Percentiles rank a stretch among this genome's conserved stretches.
Evolutionary conservation across 352 stramenopile species (phyloP).

Genomic region (Globisporangium yorkense): DNA sequence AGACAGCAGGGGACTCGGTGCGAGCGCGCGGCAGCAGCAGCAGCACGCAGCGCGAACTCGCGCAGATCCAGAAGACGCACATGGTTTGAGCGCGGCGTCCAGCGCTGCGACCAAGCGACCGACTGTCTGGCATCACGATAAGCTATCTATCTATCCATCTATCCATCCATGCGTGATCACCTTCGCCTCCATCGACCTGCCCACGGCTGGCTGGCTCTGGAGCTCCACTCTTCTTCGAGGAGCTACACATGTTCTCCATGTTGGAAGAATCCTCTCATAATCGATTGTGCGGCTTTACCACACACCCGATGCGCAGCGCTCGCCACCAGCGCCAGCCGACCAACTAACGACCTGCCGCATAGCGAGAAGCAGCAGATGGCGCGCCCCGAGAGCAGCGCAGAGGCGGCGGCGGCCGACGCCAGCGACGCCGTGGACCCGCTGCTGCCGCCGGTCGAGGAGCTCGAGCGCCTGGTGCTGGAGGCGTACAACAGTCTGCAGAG

Average conservation of each 20-base stretch:
- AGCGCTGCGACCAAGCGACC: neutral
- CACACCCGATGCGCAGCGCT: neutral
- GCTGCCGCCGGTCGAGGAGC: constrained; percentile 29
- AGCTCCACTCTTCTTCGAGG: too few species aligned
- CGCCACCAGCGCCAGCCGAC: neutral
- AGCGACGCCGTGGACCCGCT: neutral
- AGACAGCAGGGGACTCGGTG: constrained; percentile 7
- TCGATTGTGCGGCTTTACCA: neutral
- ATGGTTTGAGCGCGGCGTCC: constrained; percentile 20
- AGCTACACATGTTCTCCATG: neutral
- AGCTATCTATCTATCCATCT: neutral
- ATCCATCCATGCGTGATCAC: neutral
- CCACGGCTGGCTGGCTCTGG: neutral
- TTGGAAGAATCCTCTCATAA: neutral
- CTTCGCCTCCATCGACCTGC: too few species aligned
- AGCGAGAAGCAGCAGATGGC: neutral
- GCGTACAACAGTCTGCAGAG: constrained; percentile 83
- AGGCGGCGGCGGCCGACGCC: neutral
- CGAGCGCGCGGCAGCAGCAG: constrained; percentile 8
- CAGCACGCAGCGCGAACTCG: constrained; percentile 16
- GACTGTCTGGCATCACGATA: neutral
- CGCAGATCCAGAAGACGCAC: constrained; percentile 34
- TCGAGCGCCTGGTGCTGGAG: constrained; percentile 74
- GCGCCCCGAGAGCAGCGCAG: neutral
- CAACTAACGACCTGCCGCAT: neutral